A percentile compares a stretch with the other conserved stretches of the same genome.
Evolutionary conservation across 2,329 filamentous ascomycete genomes (phyloP).

Genomic region (Sporothrix brunneoviolacea): DNA sequence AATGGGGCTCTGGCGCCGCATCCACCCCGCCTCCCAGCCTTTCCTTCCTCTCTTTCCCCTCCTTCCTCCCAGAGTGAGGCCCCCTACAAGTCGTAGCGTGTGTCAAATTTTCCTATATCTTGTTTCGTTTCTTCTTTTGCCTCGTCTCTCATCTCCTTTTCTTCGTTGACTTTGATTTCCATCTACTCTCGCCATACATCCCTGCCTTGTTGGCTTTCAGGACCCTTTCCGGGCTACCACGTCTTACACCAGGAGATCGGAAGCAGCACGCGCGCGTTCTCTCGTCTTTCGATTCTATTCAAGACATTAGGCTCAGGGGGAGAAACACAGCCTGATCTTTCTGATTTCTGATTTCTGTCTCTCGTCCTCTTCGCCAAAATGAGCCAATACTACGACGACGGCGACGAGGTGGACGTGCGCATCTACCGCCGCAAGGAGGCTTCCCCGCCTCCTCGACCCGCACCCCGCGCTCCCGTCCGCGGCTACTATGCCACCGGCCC

Average conservation of each 20-base stretch:
- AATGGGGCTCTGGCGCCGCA: constrained; percentile 12
- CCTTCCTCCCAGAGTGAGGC: neutral
- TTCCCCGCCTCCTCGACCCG: constrained; percentile 28
- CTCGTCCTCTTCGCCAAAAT: constrained; percentile 3
- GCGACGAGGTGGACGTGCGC: constrained; percentile 50
- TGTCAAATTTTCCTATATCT: neutral
- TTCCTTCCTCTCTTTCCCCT: constrained; percentile 9
- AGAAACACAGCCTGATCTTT: no score
- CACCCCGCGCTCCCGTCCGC: constrained; percentile 32
- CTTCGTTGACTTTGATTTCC: neutral
- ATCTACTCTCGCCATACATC: neutral
- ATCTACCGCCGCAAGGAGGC: constrained; percentile 33
- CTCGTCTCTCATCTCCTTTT: neutral
- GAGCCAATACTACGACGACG: constrained; percentile 40
- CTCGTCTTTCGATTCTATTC: no score
- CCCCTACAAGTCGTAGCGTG: constrained; percentile 4
- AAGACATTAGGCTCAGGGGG: no score
- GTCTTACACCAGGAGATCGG: no score
- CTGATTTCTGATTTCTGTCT: neutral
- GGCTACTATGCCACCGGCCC: constrained; percentile 36
- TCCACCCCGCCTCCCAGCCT: constrained; percentile 19
- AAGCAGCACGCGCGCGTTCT: no score
- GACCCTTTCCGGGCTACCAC: no score
- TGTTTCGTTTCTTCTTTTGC: neutral
- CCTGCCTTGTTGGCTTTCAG: neutral